Percentiles rank a stretch among this genome's conserved stretches.
Evolutionary conservation across 2,329 filamentous ascomycete genomes (phyloP).

Genomic region (Akanthomyces lecanii): DNA sequence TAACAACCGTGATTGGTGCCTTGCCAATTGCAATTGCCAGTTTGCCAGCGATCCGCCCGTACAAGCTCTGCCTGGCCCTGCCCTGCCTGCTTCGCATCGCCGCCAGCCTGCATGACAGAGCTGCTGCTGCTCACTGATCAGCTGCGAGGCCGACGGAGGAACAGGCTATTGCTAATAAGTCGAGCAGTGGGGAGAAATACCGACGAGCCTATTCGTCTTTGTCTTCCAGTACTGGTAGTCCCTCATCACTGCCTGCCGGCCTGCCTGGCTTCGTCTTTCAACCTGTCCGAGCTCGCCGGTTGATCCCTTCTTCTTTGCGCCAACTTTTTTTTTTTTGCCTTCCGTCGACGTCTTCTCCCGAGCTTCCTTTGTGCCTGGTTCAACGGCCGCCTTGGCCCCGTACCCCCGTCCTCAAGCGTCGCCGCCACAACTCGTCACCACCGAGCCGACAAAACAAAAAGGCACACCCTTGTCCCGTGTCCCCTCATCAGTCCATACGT

Average conservation of each 20-base stretch:
- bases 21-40: no score
- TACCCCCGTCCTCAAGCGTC: background rate
- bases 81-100: no score
- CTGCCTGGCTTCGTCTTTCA: background rate
- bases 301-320: conserved; percentile 2
- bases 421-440: background rate
- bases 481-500: background rate
- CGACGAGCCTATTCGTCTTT: background rate
- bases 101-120: background rate
- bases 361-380: background rate
- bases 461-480: background rate
- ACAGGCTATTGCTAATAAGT: background rate
- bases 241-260: no score
- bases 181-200: background rate
- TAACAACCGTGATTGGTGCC: no score
- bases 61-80: no score
- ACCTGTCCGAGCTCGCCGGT: background rate
- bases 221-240: background rate
- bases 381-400: background rate
- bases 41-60: no score
- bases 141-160: background rate
- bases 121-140: background rate
- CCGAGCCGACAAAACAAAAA: background rate
- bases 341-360: background rate
- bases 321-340: background rate